A percentile compares a stretch with the other conserved stretches of the same genome.
phyloP scores from a whole-genome alignment of 2,329 filamentous ascomycete genomes.

The Metarhizium robertsii region DNA sequence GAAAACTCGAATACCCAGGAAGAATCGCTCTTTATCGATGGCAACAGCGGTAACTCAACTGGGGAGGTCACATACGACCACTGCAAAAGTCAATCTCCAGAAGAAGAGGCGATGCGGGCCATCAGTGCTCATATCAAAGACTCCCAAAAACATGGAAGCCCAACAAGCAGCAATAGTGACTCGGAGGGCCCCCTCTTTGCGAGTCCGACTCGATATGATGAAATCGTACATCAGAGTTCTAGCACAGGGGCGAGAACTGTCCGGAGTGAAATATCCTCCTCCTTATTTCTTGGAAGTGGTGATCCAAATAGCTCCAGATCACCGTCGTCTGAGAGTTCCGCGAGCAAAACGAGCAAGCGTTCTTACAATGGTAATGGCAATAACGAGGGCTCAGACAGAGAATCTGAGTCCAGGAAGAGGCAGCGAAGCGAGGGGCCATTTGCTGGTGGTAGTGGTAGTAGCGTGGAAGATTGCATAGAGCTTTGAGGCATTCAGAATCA shows the following conservation, averaged over 20 bases:
- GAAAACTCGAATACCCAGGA: not conserved
- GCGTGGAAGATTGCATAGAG: not conserved
- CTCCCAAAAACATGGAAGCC: not conserved
- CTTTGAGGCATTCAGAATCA: not conserved
- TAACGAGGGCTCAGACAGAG: not conserved
- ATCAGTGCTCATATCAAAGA: not conserved
- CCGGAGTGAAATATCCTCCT: not conserved
- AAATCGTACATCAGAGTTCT: not conserved
- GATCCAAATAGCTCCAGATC: not conserved
- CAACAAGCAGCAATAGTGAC: not conserved
- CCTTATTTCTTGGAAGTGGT: not conserved
- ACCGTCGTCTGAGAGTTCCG: not conserved
- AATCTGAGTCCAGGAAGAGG: not conserved
- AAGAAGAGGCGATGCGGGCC: not conserved
- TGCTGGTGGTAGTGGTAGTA: not conserved
- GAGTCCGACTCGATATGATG: not conserved
- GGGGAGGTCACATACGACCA: not conserved
- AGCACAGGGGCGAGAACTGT: not conserved
- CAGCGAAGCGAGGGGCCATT: not conserved
- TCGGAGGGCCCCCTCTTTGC: not conserved
- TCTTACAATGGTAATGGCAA: not conserved
- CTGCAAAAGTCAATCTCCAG: not conserved
- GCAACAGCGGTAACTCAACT: not conserved
- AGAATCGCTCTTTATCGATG: constrained; percentile 1
- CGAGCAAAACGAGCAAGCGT: not conserved